Evolutionary conservation across 257 asterid species (phyloP).

Genomic region (Ehretia macrophylla): DNA sequence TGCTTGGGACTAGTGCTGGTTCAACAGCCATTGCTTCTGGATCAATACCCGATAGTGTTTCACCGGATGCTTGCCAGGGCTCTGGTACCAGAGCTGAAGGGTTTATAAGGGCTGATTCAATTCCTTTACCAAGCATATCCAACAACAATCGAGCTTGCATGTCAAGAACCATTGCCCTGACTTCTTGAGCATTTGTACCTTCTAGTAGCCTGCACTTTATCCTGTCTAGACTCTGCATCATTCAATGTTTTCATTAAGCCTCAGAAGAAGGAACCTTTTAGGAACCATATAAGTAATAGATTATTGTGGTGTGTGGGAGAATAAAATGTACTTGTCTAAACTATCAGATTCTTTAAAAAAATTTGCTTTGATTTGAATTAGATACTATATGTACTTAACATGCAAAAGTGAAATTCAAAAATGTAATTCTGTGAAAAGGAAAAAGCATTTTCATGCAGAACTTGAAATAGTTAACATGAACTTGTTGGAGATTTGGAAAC

Average conservation of each 20-base stretch:
- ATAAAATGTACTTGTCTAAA: neutral
- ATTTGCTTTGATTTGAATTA: neutral
- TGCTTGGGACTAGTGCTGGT: constrained; percentile 74
- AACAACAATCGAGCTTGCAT: constrained; percentile 96
- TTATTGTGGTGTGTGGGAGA: too few relatives aligned
- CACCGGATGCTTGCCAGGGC: constrained; percentile 97
- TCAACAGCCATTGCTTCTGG: constrained; percentile 95
- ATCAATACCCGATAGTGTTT: constrained; percentile 65
- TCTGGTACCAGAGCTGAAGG: constrained; percentile 93
- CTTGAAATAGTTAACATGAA: neutral
- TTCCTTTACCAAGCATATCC: constrained; percentile 99
- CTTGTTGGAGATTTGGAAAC: too few relatives aligned
- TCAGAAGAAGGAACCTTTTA: neutral
- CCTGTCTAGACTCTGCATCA: constrained; percentile 88
- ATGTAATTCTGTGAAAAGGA: neutral
- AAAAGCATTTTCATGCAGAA: neutral
- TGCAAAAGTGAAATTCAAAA: neutral
- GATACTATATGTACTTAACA: too few relatives aligned
- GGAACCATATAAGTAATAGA: too few relatives aligned
- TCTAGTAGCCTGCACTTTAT: constrained; percentile 97
- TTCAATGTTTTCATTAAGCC: constrained; percentile 2
- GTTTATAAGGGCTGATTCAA: constrained; percentile 85
- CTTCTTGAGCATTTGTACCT: constrained; percentile 98
- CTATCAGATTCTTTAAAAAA: too few relatives aligned
- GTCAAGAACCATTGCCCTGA: constrained; percentile 99